These are phyloP conservation scores for Bombardia bombarda DNA, from an alignment of 495 filamentous ascomycete species.

Conservation along the genomic window DNA sequence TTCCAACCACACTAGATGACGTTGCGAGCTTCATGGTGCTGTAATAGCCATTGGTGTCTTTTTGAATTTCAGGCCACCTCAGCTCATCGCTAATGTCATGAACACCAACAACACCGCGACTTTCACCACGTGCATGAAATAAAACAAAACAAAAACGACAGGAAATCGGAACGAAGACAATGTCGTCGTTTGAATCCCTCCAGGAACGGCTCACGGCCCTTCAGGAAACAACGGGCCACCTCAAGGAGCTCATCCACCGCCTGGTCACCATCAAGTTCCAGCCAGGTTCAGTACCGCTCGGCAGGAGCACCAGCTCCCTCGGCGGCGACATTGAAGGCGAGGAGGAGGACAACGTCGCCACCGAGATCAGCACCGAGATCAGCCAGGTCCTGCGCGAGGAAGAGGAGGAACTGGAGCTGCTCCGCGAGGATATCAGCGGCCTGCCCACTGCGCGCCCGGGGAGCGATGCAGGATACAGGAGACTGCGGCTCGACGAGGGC, in stretches of 20 bases:
- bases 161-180: neutral
- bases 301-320: conserved; percentile 4
- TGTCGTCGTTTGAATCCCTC: conserved; percentile 48
- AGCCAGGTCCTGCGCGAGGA: conserved; percentile 73
- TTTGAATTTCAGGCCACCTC: too few species aligned
- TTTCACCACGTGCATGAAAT: too few species aligned
- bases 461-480: conserved; percentile 43
- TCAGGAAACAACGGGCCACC: conserved; percentile 57
- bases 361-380: conserved; percentile 79
- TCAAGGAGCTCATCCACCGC: conserved; percentile 66
- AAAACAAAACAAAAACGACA: neutral
- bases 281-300: conserved; percentile 47
- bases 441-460: conserved; percentile 39
- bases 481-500: conserved; percentile 53
- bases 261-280: conserved; percentile 61
- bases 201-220: conserved; percentile 60
- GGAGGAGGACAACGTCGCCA: conserved; percentile 53
- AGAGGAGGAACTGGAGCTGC: conserved; percentile 77
- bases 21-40: neutral
- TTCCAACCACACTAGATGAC: neutral
- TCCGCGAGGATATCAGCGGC: conserved; percentile 71
- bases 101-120: too few species aligned
- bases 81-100: too few species aligned
- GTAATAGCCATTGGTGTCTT: too few species aligned
- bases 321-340: conserved; percentile 26